Conservation (phyloP, 2,329 filamentous ascomycete species). For the Biscogniauxia mediterranea region DNA sequence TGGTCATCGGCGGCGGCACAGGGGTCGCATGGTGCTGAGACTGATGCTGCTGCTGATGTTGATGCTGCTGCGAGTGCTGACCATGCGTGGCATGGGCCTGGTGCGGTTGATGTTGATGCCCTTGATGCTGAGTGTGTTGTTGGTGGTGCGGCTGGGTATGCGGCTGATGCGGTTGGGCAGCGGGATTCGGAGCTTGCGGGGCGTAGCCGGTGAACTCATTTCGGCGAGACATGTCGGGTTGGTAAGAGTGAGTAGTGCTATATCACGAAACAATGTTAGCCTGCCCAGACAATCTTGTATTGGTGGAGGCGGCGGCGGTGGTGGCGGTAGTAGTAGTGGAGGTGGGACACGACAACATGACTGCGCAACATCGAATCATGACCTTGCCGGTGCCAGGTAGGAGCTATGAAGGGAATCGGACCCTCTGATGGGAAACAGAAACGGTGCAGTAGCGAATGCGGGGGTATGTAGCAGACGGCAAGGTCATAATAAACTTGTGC, state of each 20-base stretch:
- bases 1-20: constrained; percentile 37
- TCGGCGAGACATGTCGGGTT: constrained; percentile 50
- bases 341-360: constrained; percentile 22
- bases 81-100: constrained; percentile 28
- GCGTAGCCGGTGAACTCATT: constrained; percentile 38
- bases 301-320: constrained; percentile 19
- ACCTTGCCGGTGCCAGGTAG: background rate
- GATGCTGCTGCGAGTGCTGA: constrained; percentile 32
- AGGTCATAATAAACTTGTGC: constrained; percentile 6
- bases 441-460: constrained; percentile 8
- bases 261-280: constrained; percentile 39
- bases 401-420: background rate
- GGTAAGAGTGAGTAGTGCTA: constrained; percentile 48
- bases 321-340: constrained; percentile 5
- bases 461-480: constrained; percentile 15
- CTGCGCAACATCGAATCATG: constrained; percentile 16
- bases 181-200: constrained; percentile 28
- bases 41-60: constrained; percentile 36
- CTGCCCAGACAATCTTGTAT: constrained; percentile 18
- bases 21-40: constrained; percentile 36
- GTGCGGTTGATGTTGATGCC: constrained; percentile 31
- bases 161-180: constrained; percentile 36
- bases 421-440: constrained; percentile 7
- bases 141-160: constrained; percentile 35
- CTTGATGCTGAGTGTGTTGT: constrained; percentile 38